Evolutionary conservation across 148 eudicot genomes (phyloP), one percentile per base, ranked within the genome.

Genomic region (Selenicereus undatus): DNA sequence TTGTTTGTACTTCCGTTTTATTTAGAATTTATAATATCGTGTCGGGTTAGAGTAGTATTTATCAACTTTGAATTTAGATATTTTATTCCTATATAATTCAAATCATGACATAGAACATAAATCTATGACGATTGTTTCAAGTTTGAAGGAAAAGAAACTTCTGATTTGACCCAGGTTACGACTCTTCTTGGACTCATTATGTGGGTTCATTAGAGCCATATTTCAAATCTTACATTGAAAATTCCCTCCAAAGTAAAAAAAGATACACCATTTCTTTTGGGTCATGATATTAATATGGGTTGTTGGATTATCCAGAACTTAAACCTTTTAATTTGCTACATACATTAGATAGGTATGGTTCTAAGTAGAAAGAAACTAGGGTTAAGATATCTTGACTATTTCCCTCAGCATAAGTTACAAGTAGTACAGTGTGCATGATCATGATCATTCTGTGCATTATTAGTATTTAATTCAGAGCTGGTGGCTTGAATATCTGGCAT

Each of bases 401-500:
- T 74, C 77, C 35, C 11, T 3, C 13, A 50, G 51, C 36, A 48
- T 0, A 27, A 74, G 77, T 36, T 74, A 51, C 24, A 52, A 27
- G 65, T 18, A 54, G 68, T 24, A 50, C 11, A 24, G 35, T 71
- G 22, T 74, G 58, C 17, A 48, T 48, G 20, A 50, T 51, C 13
- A 45, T 45, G 18, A 50, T 0, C 8, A 74, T 43, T 21, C 27
- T 32, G 60, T 54, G 21, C 21, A 12, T 43, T 21, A 8, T 2
- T 35, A 72, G 56, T 73, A 45, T 73, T 73, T 50, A 74, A 48
- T 48, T 48, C 22, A 45, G 29, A 74, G 76, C 60, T 22, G 32
- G n/a, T 42, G 54, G 76, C 27, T 54, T 18, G 39, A 4, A 45
- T 75, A 60, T 76, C n/a, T 69, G 82, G 80, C 64, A 80, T 64